These are phyloP conservation scores for Aspergillus japonicus DNA, from an alignment of 2,329 filamentous ascomycete genomes.

Conservation along the genomic window DNA sequence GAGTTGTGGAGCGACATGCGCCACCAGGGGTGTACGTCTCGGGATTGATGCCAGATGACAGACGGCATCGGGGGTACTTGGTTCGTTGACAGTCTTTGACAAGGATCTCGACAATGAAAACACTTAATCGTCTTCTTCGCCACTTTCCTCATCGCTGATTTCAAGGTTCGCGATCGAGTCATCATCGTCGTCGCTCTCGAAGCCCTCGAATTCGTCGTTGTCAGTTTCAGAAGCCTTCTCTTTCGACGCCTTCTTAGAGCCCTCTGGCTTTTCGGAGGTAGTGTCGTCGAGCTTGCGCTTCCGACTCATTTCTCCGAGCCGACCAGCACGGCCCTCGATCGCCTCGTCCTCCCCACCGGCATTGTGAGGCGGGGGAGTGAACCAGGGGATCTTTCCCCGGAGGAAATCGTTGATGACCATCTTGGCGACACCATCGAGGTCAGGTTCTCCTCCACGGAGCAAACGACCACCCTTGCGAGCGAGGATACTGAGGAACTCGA, in stretches of 20 bases:
- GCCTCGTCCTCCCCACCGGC: constrained; percentile 51
- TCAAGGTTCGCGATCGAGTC: constrained; percentile 45
- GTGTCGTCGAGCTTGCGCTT: constrained; percentile 70
- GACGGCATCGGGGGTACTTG: background rate
- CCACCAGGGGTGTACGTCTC: background rate
- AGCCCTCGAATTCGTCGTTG: constrained; percentile 35
- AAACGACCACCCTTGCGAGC: constrained; percentile 84
- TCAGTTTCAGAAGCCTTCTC: constrained; percentile 37
- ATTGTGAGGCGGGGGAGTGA: constrained; percentile 70
- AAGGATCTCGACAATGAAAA: background rate
- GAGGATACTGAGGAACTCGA: constrained; percentile 81
- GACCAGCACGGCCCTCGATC: constrained; percentile 71
- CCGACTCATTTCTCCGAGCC: constrained; percentile 77
- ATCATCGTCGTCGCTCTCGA: constrained; percentile 43
- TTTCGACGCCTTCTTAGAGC: constrained; percentile 26
- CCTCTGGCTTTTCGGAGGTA: constrained; percentile 35
- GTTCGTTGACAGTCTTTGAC: constrained; percentile 1
- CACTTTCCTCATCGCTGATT: constrained; percentile 43
- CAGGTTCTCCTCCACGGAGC: constrained; percentile 88
- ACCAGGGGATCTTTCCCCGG: constrained; percentile 95
- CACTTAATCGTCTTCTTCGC: constrained; percentile 44
- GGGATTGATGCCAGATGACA: background rate
- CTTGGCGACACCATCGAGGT: constrained; percentile 91
- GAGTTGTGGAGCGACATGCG: background rate
- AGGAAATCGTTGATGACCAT: constrained; percentile 97